Evolutionary conservation across 2,329 filamentous ascomycete species (phyloP), one percentile per base, ranked within the genome.

Genomic region (Diaporthe citriasiana): DNA sequence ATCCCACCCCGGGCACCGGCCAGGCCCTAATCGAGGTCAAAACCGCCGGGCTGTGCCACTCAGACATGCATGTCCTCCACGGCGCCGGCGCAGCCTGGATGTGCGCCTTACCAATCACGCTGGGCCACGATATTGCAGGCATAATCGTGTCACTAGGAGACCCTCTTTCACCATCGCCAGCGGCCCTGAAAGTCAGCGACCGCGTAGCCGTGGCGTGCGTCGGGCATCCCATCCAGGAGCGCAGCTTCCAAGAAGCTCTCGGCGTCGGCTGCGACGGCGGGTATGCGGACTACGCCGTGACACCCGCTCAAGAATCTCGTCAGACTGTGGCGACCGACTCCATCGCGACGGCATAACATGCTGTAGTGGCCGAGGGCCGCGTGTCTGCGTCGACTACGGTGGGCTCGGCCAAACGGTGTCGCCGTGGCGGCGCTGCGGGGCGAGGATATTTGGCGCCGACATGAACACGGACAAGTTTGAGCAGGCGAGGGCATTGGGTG

Each of bases 31-130:
- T 76, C 17, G 30, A 38, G 30, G 63, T 76, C 17, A 74, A 76
- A 17, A 71, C 72, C 7, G 76, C 76, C 27, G 75, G 75, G 17
- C 56, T 76, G 12, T 75, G 76, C 53, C 47, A 75, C 25, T 76
- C 76, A 63, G 75, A 76, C 33, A 76, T n/a, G 15, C 56, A 60
- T 27, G 56, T 60, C n/a, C 17, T 60, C 4, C 56, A 60, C 7
- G 56, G 56, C 5, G 56, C n/a, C n/a, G 56, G 56, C 9, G 56
- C 35, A 27, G 56, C 56, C n/a, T 60, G 56, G 56, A 60, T 60
- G 56, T 60, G 56, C 15, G n/a, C 35, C n/a, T 15, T 60, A 27
- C 56, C 56, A 7, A 27, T 42, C 56, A 60, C 56, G 1, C 38
- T 60, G 56, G 56, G 56, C 35, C 56, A 60, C n/a, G 56, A 60